Percentiles rank a stretch among this genome's conserved stretches.
Conservation (phyloP, 768 basidiomycete genomes). For the Ephemerocybe angulata region DNA sequence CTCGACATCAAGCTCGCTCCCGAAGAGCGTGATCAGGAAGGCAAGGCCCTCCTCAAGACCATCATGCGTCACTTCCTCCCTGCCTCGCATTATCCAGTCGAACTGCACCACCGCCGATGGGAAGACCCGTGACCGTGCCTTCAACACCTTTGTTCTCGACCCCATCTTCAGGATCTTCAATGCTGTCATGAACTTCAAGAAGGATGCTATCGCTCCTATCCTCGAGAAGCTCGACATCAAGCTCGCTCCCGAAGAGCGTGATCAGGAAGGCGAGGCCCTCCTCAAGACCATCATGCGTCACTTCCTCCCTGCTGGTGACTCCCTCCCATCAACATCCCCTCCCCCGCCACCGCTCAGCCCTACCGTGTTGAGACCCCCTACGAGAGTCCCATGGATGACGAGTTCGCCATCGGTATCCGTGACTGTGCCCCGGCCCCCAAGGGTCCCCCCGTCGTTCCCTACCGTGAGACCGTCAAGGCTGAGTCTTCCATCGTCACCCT, state of each 20-base stretch:
- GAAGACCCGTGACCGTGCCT: conserved; percentile 94
- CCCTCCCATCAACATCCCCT: conserved; percentile 95
- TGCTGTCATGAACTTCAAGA: conserved; percentile 99
- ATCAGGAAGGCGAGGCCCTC: conserved; percentile 91
- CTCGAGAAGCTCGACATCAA: conserved; percentile 96
- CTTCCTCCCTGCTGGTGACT: conserved; percentile 98
- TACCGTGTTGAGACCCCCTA: conserved; percentile 99
- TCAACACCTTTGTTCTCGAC: conserved; percentile 97
- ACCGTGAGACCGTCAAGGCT: conserved; percentile 94
- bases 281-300: conserved; percentile 99
- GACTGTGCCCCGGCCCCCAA: conserved; percentile 98
- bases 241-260: conserved; percentile 83
- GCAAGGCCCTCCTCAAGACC: conserved; percentile 93
- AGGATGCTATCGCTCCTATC: conserved; percentile 77
- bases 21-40: conserved; percentile 91
- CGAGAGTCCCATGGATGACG: conserved; percentile 99
- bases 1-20: conserved; percentile 86
- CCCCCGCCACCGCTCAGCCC: conserved; percentile 92
- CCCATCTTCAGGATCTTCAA: conserved; percentile 99
- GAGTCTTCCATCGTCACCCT: conserved; percentile 95
- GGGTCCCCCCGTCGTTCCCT: conserved; percentile 94
- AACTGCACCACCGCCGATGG: conserved; percentile 72
- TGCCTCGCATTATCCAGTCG: no score
- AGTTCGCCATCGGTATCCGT: conserved; percentile 96
- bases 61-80: conserved; percentile 99